These are phyloP conservation scores for Moesziomyces antarcticus DNA, from an alignment of 1,284 basidiomycete species.

Conservation along the genomic window DNA sequence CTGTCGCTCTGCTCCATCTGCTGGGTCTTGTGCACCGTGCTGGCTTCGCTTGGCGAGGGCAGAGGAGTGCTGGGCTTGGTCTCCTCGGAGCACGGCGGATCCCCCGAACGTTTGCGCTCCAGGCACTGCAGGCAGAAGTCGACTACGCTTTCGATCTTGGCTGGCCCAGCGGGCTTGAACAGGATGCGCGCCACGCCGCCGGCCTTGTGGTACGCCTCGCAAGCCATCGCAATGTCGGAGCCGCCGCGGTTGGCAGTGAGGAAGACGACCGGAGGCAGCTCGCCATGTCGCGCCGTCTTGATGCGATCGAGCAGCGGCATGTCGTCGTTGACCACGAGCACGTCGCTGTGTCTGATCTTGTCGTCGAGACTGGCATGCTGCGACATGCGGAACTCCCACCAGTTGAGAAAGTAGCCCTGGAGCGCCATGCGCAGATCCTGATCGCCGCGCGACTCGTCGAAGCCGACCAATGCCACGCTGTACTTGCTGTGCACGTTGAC, in stretches of 20 bases:
- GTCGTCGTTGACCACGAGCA: slow-evolving; percentile 87
- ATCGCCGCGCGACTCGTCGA: slow-evolving; percentile 77
- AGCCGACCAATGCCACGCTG: slow-evolving; percentile 79
- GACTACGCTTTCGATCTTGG: slow-evolving; percentile 77
- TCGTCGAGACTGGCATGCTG: slow-evolving; percentile 13
- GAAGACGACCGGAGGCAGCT: slow-evolving; percentile 77
- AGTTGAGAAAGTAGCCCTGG: slow-evolving; percentile 76
- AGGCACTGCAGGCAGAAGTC: slow-evolving; percentile 78
- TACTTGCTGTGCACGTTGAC: slow-evolving; percentile 70
- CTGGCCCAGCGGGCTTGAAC: slow-evolving; percentile 89
- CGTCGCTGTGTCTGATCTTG: slow-evolving; percentile 72
- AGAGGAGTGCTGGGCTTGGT: slow-evolving; percentile 55
- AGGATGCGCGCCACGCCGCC: slow-evolving; percentile 87
- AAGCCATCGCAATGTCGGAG: slow-evolving; percentile 74
- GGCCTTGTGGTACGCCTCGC: slow-evolving; percentile 77
- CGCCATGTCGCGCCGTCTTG: slow-evolving; percentile 17
- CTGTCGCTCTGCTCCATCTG: slow-evolving; percentile 40
- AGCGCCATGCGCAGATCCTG: slow-evolving; percentile 77
- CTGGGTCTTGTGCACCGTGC: slow-evolving; percentile 2
- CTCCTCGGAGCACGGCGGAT: slow-evolving; percentile 42
- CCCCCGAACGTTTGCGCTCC: slow-evolving; percentile 51
- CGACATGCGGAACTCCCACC: slow-evolving; percentile 79
- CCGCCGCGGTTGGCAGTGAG: slow-evolving; percentile 79
- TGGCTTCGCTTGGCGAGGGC: slow-evolving; percentile 40
- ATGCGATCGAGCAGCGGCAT: slow-evolving; percentile 71